Evolutionary conservation across 805 yeast species (phyloP), one percentile per base, ranked within the genome.

Genomic region (Debaryomyces castellii): DNA sequence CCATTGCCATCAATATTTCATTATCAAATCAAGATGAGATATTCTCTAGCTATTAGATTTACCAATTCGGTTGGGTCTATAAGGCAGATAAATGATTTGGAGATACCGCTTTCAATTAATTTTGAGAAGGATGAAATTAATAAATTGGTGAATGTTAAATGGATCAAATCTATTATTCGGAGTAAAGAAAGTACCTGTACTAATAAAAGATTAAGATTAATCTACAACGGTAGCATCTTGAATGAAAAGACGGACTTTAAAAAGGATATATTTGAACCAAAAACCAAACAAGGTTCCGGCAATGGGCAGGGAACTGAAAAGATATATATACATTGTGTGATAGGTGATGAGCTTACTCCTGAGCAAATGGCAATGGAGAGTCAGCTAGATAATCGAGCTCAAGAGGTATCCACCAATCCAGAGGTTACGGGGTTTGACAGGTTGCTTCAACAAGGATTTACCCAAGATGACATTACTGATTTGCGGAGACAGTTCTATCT

Each of bases 351-450:
- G 11, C 57, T 87, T 34, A 69, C 80, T 0, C 58, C 65, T 0
- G 78, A 73, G 12, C 88, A 85, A 56, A 63, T 88, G 23, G 72
- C 67, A 1, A 69, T 78, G 37, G 96, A 87, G 53, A 80, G 75
- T 41, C 77, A 76, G 41, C 53, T 80, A 41, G 91, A 86, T 56
- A 67, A 67, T 42, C 57, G 59, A 44, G 78, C 76, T 8, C 86
- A 81, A 16, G 57, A 57, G 16, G 71, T 68, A 25, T 63, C 78
- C 2, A 82, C 87, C 0, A 55, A 59, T 4, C 89, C 88, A 1
- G 90, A 89, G 11, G 83, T 85, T 2, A 78, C 83, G 12, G 97
- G 97, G 2, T 89, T 91, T 62, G 97, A 91, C 62, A 67, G 97
- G 35, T 70, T 91, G 43, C 73, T 90, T 14, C 80, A 82, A 25